A percentile compares a stretch with the other conserved stretches of the same genome.
These are phyloP conservation scores for Mycogone perniciosa DNA, from an alignment of 2,329 filamentous ascomycete species.

Conservation along the genomic window DNA sequence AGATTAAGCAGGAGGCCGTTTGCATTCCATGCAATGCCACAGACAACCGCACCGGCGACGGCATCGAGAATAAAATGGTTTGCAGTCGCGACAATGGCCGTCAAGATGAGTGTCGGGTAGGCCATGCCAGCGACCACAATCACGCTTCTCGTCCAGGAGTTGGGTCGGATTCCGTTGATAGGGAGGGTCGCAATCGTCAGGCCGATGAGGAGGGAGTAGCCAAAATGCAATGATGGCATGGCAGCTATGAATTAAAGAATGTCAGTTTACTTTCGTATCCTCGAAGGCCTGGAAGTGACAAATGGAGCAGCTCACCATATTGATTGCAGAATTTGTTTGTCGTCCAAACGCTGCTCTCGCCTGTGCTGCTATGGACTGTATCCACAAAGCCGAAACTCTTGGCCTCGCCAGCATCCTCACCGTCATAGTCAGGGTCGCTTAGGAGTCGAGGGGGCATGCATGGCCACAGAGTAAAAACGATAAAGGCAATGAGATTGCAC, in stretches of 20 bases:
- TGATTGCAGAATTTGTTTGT: constrained; percentile 64
- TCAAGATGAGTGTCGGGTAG: constrained; percentile 59
- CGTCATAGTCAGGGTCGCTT: constrained; percentile 49
- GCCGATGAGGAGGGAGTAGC: constrained; percentile 67
- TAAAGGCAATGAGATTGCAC: constrained; percentile 54
- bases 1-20: constrained; percentile 55
- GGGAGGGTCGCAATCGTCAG: constrained; percentile 63
- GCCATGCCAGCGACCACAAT: constrained; percentile 46
- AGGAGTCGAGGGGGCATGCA: constrained; percentile 58
- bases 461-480: constrained; percentile 56
- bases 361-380: constrained; percentile 45
- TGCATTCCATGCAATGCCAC: constrained; percentile 54
- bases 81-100: constrained; percentile 63
- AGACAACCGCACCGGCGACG: constrained; percentile 60
- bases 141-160: constrained; percentile 42
- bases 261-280: background rate
- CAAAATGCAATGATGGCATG: constrained; percentile 71
- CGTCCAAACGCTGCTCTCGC: constrained; percentile 62
- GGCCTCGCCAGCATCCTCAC: constrained; percentile 49
- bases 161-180: constrained; percentile 46
- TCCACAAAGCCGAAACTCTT: constrained; percentile 57
- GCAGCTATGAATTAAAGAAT: constrained; percentile 42
- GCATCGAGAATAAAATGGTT: constrained; percentile 71
- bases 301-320: constrained; percentile 46
- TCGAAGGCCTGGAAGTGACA: background rate